Evolutionary conservation across 2,329 filamentous ascomycete genomes (phyloP).

Genomic region (Aspergillus sergii): DNA sequence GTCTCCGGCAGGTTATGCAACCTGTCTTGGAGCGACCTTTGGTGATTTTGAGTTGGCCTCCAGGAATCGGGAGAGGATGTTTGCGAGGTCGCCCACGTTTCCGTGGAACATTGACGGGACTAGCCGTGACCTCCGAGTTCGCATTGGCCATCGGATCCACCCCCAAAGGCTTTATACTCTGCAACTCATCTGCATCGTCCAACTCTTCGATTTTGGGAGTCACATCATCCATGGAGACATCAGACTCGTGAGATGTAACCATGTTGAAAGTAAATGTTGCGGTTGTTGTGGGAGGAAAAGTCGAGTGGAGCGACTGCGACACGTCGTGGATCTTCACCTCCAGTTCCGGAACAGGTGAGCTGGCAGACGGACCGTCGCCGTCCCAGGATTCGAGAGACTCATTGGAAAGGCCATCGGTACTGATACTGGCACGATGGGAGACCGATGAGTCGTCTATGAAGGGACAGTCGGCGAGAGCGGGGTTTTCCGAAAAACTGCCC

Average conservation of each 20-base stretch:
- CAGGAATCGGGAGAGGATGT: conserved; percentile 66
- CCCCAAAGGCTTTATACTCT: conserved; percentile 35
- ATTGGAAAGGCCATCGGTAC: conserved; percentile 38
- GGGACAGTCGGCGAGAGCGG: conserved; percentile 27
- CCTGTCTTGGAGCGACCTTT: conserved; percentile 69
- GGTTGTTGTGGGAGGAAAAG: conserved; percentile 23
- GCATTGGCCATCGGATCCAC: conserved; percentile 24
- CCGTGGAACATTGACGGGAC: conserved; percentile 48
- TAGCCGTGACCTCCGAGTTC: conserved; percentile 28
- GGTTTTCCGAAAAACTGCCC: conserved; percentile 27
- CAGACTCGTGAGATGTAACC: conserved; percentile 22
- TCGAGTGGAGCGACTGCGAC: conserved; percentile 18
- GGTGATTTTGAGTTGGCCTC: conserved; percentile 67
- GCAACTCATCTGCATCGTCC: conserved; percentile 45
- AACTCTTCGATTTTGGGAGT: conserved; percentile 59
- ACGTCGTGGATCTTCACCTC: conserved; percentile 24
- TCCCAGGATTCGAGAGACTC: conserved; percentile 35
- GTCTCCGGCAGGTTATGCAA: conserved; percentile 61
- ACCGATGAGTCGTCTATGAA: conserved; percentile 32
- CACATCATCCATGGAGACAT: conserved; percentile 38
- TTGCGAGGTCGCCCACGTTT: conserved; percentile 82
- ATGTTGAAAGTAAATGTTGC: conserved; percentile 29
- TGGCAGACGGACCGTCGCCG: conserved; percentile 24
- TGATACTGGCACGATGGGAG: conserved; percentile 34
- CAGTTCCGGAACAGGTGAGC: conserved; percentile 24